Conservation (phyloP, 768 basidiomycete genomes). For the Rhizopogon vulgaris region DNA sequence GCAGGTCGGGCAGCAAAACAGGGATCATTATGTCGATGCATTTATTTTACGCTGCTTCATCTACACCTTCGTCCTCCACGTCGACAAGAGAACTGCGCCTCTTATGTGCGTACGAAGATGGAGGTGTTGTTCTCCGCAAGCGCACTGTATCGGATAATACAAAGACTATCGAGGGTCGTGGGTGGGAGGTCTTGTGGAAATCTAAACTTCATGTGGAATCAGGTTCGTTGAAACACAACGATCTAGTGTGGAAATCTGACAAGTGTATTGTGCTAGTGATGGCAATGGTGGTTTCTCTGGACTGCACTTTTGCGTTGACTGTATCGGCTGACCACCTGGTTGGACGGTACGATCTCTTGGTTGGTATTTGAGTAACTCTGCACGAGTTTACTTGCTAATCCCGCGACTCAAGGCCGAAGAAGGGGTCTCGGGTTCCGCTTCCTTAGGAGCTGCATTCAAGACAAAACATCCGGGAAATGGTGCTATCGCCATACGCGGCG, state of each 20-base stretch:
- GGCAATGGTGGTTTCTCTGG: conserved; percentile 57
- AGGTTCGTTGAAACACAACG: conserved; percentile 34
- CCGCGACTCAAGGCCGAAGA: conserved; percentile 7
- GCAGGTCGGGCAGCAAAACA: conserved; percentile 48
- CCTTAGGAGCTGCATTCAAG: conserved; percentile 32
- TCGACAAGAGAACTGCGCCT: conserved; percentile 45
- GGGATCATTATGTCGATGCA: conserved; percentile 91
- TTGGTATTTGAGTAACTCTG: conserved; percentile 20
- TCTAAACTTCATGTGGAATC: conserved; percentile 66
- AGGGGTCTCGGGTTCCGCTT: conserved; percentile 13
- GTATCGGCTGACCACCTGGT: conserved; percentile 84
- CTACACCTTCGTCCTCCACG: conserved; percentile 26
- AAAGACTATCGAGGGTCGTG: conserved; percentile 55
- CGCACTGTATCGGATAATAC: conserved; percentile 33
- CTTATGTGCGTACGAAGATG: conserved; percentile 80
- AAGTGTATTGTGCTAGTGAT: not conserved
- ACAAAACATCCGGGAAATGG: conserved; percentile 81
- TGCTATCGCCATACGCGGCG: conserved; percentile 65
- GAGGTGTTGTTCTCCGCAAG: conserved; percentile 67
- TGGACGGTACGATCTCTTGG: conserved; percentile 56
- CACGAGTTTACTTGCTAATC: not conserved
- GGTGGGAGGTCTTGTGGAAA: conserved; percentile 71
- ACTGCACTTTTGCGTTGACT: conserved; percentile 57
- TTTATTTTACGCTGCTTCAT: conserved; percentile 37
- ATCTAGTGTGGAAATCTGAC: not conserved